Evolutionary conservation across 768 basidiomycete genomes (phyloP).

Genomic region (Hemileccinum rubropunctum): DNA sequence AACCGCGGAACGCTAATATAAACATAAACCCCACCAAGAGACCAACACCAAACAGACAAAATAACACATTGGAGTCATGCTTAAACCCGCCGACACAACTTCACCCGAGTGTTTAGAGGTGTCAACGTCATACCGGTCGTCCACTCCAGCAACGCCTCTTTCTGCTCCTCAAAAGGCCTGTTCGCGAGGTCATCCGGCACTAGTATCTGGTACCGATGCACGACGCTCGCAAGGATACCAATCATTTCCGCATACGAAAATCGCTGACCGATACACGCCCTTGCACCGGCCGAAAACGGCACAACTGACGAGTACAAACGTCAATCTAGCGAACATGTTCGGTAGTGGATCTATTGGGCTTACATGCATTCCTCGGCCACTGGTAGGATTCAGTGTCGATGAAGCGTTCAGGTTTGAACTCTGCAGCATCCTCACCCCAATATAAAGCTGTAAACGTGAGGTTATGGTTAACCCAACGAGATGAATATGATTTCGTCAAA

Average conservation of each 20-base stretch:
- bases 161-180: slow-evolving; percentile 32
- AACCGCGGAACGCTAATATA: too few relatives aligned
- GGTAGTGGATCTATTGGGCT: slow-evolving; percentile 6
- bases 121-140: slow-evolving; percentile 34
- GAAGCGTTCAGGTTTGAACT: slow-evolving; percentile 52
- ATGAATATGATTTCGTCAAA: background rate
- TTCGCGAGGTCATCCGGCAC: slow-evolving; percentile 36
- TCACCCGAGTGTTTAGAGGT: slow-evolving; percentile 31
- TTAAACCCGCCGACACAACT: slow-evolving; percentile 19
- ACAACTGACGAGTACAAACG: slow-evolving; percentile 28
- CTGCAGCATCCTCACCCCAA: slow-evolving; percentile 45
- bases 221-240: slow-evolving; percentile 43
- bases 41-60: too few relatives aligned
- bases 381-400: slow-evolving; percentile 47
- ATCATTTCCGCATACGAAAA: slow-evolving; percentile 43
- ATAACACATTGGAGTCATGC: background rate
- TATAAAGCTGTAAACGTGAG: slow-evolving; percentile 37
- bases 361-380: slow-evolving; percentile 53
- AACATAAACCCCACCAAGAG: too few relatives aligned
- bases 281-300: slow-evolving; percentile 44
- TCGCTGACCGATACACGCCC: slow-evolving; percentile 49
- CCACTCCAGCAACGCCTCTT: slow-evolving; percentile 36
- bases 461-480: background rate
- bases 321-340: background rate
- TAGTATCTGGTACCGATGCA: slow-evolving; percentile 39